Percentiles rank a stretch among this genome's conserved stretches.
phyloP scores from a whole-genome alignment of 352 stramenopile genomes.

The Thalassiosira hispida region DNA sequence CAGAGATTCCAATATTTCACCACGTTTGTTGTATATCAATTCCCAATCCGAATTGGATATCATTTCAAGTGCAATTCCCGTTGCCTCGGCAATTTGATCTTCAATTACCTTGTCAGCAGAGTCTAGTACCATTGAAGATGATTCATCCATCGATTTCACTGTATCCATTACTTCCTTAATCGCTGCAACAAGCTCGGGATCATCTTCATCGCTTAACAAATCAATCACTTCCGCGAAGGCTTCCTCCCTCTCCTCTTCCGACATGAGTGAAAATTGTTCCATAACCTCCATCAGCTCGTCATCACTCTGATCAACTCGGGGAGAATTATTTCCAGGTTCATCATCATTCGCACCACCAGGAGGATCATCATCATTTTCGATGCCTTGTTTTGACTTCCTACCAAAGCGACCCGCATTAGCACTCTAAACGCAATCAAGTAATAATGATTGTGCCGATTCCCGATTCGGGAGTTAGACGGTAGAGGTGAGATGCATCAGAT shows the following conservation, averaged over 20 bases:
- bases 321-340: background rate
- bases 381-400: slow-evolving; percentile 6
- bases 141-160: background rate
- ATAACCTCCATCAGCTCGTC: slow-evolving; percentile 10
- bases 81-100: slow-evolving; percentile 13
- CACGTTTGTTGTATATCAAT: slow-evolving; percentile 6
- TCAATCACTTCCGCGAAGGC: slow-evolving; percentile 16
- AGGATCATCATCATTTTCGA: background rate
- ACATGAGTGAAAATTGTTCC: slow-evolving; percentile 14
- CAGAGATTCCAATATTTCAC: slow-evolving; percentile 11
- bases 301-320: slow-evolving; percentile 13
- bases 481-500: background rate
- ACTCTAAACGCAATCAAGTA: background rate
- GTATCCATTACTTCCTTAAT: background rate
- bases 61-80: slow-evolving; percentile 13
- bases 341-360: background rate
- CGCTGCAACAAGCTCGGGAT: background rate
- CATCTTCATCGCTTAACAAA: slow-evolving; percentile 12
- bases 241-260: slow-evolving; percentile 9
- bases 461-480: too few relatives aligned
- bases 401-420: slow-evolving; percentile 13
- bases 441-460: too few relatives aligned
- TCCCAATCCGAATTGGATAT: slow-evolving; percentile 13
- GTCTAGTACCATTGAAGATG: too few relatives aligned
- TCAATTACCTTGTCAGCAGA: background rate